These are phyloP conservation scores for Fusarium praegraminearum DNA, from an alignment of 2,329 filamentous ascomycete genomes.

Conservation along the genomic window DNA sequence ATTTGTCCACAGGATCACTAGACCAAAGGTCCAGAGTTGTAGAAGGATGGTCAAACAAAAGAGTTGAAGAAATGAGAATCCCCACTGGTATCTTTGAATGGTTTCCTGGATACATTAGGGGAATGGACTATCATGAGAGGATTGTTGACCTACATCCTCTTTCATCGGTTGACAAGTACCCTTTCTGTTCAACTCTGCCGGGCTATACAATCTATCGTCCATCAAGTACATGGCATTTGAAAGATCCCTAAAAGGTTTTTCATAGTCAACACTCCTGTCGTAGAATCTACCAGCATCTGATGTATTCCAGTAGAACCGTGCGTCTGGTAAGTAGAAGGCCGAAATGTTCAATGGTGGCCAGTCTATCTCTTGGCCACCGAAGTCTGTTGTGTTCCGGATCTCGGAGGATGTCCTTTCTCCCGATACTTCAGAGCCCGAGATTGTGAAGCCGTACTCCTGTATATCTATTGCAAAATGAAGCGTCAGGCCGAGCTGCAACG, in stretches of 20 bases:
- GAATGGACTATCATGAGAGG: fast-evolving
- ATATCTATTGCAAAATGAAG: neutral
- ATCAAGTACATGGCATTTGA: neutral
- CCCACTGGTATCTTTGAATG: conserved; percentile 8
- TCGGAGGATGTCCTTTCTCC: neutral
- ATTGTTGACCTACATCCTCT: neutral
- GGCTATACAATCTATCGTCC: neutral
- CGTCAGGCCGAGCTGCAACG: neutral
- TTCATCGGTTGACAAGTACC: conserved; percentile 17
- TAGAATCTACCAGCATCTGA: too few species aligned
- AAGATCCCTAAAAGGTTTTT: neutral
- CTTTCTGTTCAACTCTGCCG: neutral
- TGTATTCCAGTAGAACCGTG: neutral
- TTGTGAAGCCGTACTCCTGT: neutral
- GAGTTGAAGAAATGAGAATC: conserved; percentile 23
- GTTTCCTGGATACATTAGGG: neutral
- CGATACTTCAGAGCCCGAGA: neutral
- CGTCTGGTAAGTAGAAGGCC: neutral
- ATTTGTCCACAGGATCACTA: neutral
- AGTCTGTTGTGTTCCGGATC: neutral
- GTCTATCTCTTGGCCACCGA: neutral
- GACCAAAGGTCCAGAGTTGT: neutral
- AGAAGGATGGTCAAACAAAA: neutral
- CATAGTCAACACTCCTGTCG: too few species aligned
- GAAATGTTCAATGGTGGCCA: neutral